Evolutionary conservation across 148 eudicot species (phyloP), one percentile per base, ranked within the genome.

Genomic region (Limonium bicolor): DNA sequence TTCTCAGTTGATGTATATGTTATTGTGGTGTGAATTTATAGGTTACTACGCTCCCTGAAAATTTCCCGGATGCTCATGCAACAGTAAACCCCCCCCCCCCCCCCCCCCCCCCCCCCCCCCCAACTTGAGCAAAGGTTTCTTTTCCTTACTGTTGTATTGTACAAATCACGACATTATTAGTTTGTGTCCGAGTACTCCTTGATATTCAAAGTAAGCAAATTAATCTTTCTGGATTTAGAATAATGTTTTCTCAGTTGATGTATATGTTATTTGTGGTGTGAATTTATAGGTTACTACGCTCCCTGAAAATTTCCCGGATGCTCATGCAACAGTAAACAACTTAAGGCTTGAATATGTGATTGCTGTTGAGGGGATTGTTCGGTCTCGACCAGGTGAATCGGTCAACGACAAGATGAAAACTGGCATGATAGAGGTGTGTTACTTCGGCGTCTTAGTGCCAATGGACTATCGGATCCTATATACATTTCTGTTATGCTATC

Each of bases 31-130:
- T 28, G 4, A 17, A 0, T 18, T 58, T 56, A 40, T 56, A 88
- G 96, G 65, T 80, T 63, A 72, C 96, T n/a, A 83, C 96, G 9
- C 80, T 88, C 33, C 96, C 96, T 11, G 83, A 74, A 45, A 82
- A 80, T 34, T 88, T 77, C 33, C 94, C 96, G 5, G 86, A 83
- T 40, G 96, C 92, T 24, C 94, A 83, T 77, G 56, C 68, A 8
- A 43, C 56, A 49, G 69, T 67, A 50, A 88, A 74, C n/a, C n/a
- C n/a, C n/a, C n/a, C n/a, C n/a, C n/a, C n/a, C n/a, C n/a, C n/a
- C n/a, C n/a, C n/a, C n/a, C n/a, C n/a, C n/a, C n/a, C n/a, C n/a
- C n/a, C n/a, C n/a, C n/a, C n/a, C n/a, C n/a, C n/a, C n/a, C n/a
- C n/a, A n/a, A n/a, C n/a, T n/a, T n/a, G n/a, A n/a, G n/a, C n/a